Base-by-base conservation (phyloP, 306 rosid genomes). In the Lotus japonicus region DNA sequence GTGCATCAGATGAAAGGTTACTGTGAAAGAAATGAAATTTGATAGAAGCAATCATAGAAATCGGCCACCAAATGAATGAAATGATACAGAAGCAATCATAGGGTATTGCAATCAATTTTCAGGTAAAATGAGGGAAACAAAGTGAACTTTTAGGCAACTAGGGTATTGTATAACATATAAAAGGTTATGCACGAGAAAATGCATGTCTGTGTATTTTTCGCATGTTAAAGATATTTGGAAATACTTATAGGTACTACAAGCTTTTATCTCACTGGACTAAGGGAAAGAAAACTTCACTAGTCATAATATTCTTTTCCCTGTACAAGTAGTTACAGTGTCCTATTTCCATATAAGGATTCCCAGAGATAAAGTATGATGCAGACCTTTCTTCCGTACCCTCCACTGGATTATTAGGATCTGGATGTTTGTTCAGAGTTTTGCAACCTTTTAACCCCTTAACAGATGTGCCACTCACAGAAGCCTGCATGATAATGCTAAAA, bases 331-430 rank as follows among this genome's bases (percentile, higher is more conserved):
- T 44, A 36, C 51, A 1, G 19, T 28, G 72, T 60, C 70, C 35
- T 23, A 38, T 60, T 53, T 53, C 26, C 60, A 16, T 33, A 17
- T 31, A 46, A 66, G 48, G 68, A 15, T 26, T 38, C 52, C 39
- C 23, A 14, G 39, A 45, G 23, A 62, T 5, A 17, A 75, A 74
- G 53, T 17, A 76, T 54, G 50, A 51, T 14, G 72, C 82, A 57
- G 11, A 84, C 98, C 97, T 90, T 73, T 94, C 97, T 85, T 94
- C 98, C 52, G 38, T 85, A 51, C 95, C 92, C 89, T 85, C 97
- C 66, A 88, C 16, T 23, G 97, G 97, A 84, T 86, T 88, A 54
- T 81, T 79, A 43, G 96, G 99, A 84, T 90, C 97, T 15, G 95
- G 99, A 68, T 86, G 84, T 76, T 90, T 94, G 71, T 88, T 94